Conservation (phyloP, 306 rosid species). For the Adenanthera pavonina region DNA sequence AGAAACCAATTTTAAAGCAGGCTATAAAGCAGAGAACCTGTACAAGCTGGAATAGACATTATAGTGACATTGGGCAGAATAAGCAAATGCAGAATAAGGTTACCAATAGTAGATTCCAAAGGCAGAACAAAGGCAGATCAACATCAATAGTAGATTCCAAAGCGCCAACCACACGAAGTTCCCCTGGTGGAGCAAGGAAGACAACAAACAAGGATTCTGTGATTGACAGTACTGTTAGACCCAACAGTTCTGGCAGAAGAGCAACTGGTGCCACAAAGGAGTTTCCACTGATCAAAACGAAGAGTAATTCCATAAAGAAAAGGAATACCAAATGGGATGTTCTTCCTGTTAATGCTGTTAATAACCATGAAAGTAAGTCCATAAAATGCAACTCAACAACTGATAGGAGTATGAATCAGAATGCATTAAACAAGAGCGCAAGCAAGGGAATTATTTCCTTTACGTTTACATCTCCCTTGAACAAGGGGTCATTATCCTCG, state of each 20-base stretch:
- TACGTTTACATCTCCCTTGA: slow-evolving; percentile 86
- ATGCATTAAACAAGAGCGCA: slow-evolving; percentile 55
- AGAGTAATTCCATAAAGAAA: slow-evolving; percentile 46
- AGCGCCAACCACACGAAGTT: slow-evolving; percentile 49
- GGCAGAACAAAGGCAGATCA: slow-evolving; percentile 47
- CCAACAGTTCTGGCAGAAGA: slow-evolving; percentile 48
- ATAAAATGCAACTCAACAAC: slow-evolving; percentile 62
- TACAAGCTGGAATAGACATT: neutral
- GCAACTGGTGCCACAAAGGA: slow-evolving; percentile 45
- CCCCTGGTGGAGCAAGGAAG: neutral
- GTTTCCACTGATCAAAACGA: neutral
- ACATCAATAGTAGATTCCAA: slow-evolving; percentile 54
- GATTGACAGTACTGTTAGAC: neutral
- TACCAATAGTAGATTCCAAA: slow-evolving; percentile 44
- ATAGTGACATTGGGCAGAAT: neutral
- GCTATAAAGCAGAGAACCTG: neutral
- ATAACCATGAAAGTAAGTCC: slow-evolving; percentile 50
- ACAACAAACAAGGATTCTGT: neutral
- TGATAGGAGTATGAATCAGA: slow-evolving; percentile 50
- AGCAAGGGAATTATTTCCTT: slow-evolving; percentile 80
- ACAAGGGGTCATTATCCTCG: slow-evolving; percentile 53
- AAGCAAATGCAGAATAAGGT: neutral
- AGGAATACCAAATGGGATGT: slow-evolving; percentile 42
- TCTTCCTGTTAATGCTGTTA: slow-evolving; percentile 41
- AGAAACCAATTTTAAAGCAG: neutral